Evolutionary conservation across 371 early-diverging fungal genomes (phyloP).

Genomic region (Mucor lusitanicus): DNA sequence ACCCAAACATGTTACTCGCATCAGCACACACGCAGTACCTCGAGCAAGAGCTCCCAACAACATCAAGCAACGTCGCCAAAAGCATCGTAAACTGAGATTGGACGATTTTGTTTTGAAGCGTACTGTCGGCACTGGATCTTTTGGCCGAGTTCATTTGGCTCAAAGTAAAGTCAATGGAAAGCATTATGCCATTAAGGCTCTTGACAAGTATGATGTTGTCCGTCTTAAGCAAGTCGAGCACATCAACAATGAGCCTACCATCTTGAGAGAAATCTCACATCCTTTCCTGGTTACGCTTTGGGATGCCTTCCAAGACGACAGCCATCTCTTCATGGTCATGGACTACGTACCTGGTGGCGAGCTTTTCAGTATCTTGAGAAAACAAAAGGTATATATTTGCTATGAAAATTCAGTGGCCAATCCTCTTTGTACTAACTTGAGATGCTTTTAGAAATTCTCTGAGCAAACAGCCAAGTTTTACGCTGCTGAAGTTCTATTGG

Average conservation of each 20-base stretch:
- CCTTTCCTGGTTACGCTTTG: conserved; percentile 93
- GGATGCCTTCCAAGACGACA: conserved; percentile 89
- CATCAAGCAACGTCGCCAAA: conserved; percentile 13
- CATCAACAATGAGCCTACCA: conserved; percentile 87
- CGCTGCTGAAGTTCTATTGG: conserved; percentile 76
- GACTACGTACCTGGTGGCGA: conserved; percentile 98
- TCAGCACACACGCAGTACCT: conserved; percentile 25
- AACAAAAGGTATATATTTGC: conserved; percentile 58
- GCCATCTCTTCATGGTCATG: conserved; percentile 93
- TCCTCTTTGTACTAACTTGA: neutral
- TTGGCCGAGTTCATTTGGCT: conserved; percentile 71
- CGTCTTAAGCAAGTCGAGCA: conserved; percentile 92
- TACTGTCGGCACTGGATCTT: conserved; percentile 75
- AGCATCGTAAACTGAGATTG: conserved; percentile 26
- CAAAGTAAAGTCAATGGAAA: conserved; percentile 47
- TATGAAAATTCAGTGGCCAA: conserved; percentile 26
- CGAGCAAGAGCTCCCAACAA: conserved; percentile 7
- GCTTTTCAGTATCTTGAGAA: conserved; percentile 74
- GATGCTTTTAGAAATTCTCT: conserved; percentile 81
- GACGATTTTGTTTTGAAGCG: conserved; percentile 39
- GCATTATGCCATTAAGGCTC: conserved; percentile 88
- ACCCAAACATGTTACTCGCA: conserved; percentile 16
- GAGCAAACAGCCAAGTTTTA: conserved; percentile 87
- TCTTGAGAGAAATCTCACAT: conserved; percentile 77
- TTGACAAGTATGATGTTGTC: conserved; percentile 93